These are phyloP conservation scores for Vigna mungo DNA, from an alignment of 306 rosid genomes.

Conservation along the genomic window DNA sequence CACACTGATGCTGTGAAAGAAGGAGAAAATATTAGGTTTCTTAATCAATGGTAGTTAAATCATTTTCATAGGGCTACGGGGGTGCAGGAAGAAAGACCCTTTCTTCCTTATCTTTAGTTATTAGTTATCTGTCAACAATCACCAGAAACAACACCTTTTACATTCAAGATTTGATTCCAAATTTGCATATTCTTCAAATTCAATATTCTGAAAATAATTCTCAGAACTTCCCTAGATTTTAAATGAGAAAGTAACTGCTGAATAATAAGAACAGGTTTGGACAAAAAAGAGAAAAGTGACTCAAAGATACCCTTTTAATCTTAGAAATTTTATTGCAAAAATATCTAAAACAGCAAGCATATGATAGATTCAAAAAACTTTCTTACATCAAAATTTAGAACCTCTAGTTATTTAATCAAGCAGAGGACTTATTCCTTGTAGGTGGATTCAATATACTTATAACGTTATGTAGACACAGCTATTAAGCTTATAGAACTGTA, in stretches of 20 bases:
- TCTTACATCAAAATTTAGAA: neutral
- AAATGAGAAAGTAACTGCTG: neutral
- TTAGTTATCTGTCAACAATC: no score
- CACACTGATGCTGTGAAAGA: no score
- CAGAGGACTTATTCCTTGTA: conserved; percentile 2
- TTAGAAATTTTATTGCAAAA: neutral
- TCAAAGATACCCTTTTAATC: neutral
- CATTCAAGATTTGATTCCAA: no score
- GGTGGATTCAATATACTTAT: conserved; percentile 18
- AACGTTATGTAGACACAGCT: conserved; percentile 18
- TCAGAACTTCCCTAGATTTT: neutral
- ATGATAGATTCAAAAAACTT: neutral
- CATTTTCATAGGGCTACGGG: no score
- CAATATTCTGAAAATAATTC: neutral
- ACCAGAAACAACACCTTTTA: no score
- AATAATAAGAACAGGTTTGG: neutral
- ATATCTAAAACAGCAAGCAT: neutral
- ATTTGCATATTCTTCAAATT: no score
- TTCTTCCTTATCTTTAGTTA: no score
- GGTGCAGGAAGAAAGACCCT: no score
- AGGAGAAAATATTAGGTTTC: no score
- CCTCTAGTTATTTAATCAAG: neutral
- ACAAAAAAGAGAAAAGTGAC: neutral
- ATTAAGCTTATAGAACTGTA: conserved; percentile 25
- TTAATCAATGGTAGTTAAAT: no score